These are phyloP conservation scores for Phytopythium aichiense DNA, from an alignment of 352 stramenopile species.

Conservation along the genomic window DNA sequence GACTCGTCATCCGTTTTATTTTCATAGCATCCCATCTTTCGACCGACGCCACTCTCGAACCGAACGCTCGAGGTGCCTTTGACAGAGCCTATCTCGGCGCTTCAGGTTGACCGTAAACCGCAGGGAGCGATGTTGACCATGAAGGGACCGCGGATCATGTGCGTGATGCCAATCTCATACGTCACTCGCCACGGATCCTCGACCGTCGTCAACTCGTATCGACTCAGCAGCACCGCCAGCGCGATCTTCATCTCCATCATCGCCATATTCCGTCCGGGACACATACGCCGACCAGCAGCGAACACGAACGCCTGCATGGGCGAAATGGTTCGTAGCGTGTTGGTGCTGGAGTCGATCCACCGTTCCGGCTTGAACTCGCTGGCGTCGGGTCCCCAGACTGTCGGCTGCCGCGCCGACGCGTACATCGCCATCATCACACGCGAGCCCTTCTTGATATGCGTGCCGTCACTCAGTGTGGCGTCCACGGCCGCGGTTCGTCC, in stretches of 20 bases:
- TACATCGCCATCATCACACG: conserved; percentile 43
- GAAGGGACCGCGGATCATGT: conserved; percentile 11
- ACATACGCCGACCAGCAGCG: conserved; percentile 37
- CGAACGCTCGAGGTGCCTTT: no score
- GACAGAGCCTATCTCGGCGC: no score
- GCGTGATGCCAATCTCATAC: conserved; percentile 15
- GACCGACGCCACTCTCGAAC: no score
- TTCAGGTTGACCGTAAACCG: no score
- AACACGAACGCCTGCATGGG: conserved; percentile 22
- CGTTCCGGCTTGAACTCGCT: conserved; percentile 59
- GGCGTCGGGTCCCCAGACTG: conserved; percentile 41
- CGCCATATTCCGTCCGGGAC: conserved; percentile 39
- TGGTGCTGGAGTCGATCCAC: conserved; percentile 30
- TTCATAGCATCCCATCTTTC: no score
- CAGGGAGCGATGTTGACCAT: conserved; percentile 4
- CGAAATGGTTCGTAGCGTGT: conserved; percentile 25
- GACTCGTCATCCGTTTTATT: no score
- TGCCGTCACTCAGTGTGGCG: conserved; percentile 46
- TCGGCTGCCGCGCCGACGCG: conserved; percentile 25
- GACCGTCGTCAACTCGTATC: conserved; percentile 17
- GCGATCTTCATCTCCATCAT: conserved; percentile 48
- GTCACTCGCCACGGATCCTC: conserved; percentile 13
- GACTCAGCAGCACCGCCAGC: conserved; percentile 21
- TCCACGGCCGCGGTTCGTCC: conserved; percentile 28
- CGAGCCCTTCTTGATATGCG: conserved; percentile 31